Evolutionary conservation across 2,329 filamentous ascomycete species (phyloP), one percentile per base, ranked within the genome.

Genomic region (Claviceps sp.): DNA sequence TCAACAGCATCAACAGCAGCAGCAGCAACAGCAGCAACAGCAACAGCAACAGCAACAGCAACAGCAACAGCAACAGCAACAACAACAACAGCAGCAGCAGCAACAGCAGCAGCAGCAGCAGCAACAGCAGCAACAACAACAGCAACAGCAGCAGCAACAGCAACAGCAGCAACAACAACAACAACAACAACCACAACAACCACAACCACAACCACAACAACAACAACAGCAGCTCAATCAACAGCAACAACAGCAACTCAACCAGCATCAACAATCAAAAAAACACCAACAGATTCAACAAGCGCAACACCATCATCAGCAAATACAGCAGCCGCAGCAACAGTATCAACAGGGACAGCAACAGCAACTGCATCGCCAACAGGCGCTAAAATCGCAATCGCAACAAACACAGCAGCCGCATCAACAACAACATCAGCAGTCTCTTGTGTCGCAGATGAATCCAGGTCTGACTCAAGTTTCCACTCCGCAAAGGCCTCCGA

Each of bases 181-280:
- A 14, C 63, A 63, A 16, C 61, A 63, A 13, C 63, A 65, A 37
- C 63, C 62, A 16, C 56, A 55, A 4, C 52, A 37, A n/a, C 52
- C 46, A 2, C 52, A 46, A 14, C 58, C 59, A 16, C 66, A 63
- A 7, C 64, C 63, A 5, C 64, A 66, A n/a, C 66, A 68, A n/a
- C 65, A 64, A 1, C 60, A 59, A 2, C 52, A 55, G 5, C 46
- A 34, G n/a, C 66, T 30, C 26, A 30, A 66, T n/a, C 66, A 67
- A 40, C 62, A 63, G 46, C 62, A 63, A 40, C 60, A 60, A 5
- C 62, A 61, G 14, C 62, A 64, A 5, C 53, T 48, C 9, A 43
- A 52, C 3, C 54, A 54, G 24, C 60, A 58, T 7, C 62, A 60
- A 11, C 58, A 58, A 2, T 60, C 58, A 5, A 50, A 46, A 3